Evolutionary conservation across 2,329 filamentous ascomycete genomes (phyloP).

Genomic region (Sphaerulina populicola): DNA sequence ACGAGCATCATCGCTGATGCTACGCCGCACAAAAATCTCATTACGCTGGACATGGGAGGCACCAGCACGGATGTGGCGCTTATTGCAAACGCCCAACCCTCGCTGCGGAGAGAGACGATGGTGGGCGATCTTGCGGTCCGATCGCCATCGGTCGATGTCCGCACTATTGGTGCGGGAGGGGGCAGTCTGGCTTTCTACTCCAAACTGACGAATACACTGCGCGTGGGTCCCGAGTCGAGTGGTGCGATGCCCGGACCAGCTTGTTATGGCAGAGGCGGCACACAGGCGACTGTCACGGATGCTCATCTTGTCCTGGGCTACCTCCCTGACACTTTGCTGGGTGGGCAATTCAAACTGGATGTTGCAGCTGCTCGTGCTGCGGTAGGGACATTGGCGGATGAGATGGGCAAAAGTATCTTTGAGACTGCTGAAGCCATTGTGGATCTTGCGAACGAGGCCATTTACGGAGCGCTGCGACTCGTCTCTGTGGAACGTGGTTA

Average conservation of each 20-base stretch:
- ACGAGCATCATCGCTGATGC: slow-evolving; percentile 26
- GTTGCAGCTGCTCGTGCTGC: slow-evolving; percentile 21
- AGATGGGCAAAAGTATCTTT: slow-evolving; percentile 24
- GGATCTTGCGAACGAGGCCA: slow-evolving; percentile 25
- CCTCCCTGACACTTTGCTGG: slow-evolving; percentile 23
- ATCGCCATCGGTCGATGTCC: slow-evolving; percentile 23
- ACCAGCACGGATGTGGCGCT: slow-evolving; percentile 25
- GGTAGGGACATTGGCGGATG: slow-evolving; percentile 20
- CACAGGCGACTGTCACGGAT: slow-evolving; percentile 25
- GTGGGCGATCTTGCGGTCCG: slow-evolving; percentile 25
- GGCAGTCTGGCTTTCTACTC: slow-evolving; percentile 26
- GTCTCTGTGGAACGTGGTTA: slow-evolving; percentile 25
- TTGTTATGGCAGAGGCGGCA: slow-evolving; percentile 24
- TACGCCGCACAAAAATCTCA: slow-evolving; percentile 25
- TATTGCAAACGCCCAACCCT: slow-evolving; percentile 23
- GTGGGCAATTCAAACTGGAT: slow-evolving; percentile 26
- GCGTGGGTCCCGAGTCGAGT: slow-evolving; percentile 23
- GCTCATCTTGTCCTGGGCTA: slow-evolving; percentile 25
- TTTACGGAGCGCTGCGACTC: slow-evolving; percentile 24
- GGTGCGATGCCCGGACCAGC: slow-evolving; percentile 23
- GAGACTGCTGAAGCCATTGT: slow-evolving; percentile 25
- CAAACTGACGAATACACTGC: slow-evolving; percentile 23
- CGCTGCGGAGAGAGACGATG: slow-evolving; percentile 23
- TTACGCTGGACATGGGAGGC: slow-evolving; percentile 26
- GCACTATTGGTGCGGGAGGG: slow-evolving; percentile 25